Evolutionary conservation across 2,329 filamentous ascomycete genomes (phyloP), one percentile per base, ranked within the genome.

Genomic region (Pseudogymnoascus sp.): DNA sequence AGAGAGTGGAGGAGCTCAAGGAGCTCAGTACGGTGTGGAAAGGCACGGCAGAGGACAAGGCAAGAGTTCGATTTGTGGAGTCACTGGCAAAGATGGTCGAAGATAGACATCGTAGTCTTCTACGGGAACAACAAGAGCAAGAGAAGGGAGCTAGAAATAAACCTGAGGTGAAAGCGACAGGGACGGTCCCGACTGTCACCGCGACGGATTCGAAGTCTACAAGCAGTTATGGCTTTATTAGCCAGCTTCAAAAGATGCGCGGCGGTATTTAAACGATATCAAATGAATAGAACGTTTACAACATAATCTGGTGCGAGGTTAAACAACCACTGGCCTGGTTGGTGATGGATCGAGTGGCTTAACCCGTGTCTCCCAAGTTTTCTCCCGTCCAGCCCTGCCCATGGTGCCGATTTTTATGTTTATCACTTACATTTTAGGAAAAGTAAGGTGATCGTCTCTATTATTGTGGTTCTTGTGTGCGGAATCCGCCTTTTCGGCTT

Each of bases 11-110:
- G 70, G 85, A 90, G 71, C 80, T 97, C 63, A 87, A 91, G 70
- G 83, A 86, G 66, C 76, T 97, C 66, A 85, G 86, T 3, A 77
- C 77, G n/a, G 86, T 99, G 21, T 99, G 94, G 92, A 93, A 89
- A 73, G 92, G 92, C n/a, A 97, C 94, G 2, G 89, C 90, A 0
- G 94, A 99, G 77, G 94, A 97, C 74, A 95, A 90, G 76, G 91
- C 91, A 5, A 81, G 94, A 62, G 77, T 78, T 8, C 89, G 85
- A 70, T 92, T 97, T 72, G 87, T 99, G 16, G 93, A 97, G 67
- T 82, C 83, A 61, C 74, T 99, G 69, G 85, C 86, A 35, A 91
- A 86, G 77, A 82, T 91, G 75, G 90, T 96, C 1, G 92, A 97
- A 71, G 93, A 97, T 67, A 79, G 79, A 21, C 72, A 74, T 65